Evolutionary conservation across 148 eudicot genomes (phyloP), one percentile per base, ranked within the genome.

Genomic region (Camellia japonica): DNA sequence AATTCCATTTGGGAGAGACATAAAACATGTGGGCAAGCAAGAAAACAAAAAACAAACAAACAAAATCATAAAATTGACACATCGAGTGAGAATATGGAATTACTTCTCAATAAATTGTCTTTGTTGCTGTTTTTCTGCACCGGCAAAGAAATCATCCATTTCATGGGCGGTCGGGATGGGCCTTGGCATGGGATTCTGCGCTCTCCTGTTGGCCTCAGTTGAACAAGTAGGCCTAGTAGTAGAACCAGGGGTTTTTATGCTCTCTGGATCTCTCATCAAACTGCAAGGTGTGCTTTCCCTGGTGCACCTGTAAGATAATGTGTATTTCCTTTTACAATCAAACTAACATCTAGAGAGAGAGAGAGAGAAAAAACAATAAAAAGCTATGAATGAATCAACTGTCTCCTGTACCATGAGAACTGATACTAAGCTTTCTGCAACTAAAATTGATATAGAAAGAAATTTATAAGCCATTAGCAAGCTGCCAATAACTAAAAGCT

Each of bases 281-380:
- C 85, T 88, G 87, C 87, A 85, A 3, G 93, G 93, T 73, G 93
- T 90, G 87, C 86, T 90, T 69, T 90, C 93, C 82, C 93, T 82
- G 14, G 89, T 85, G 70, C 86, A 80, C 87, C 93, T 90, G 83
- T 59, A 71, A 80, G 56, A 73, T 12, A 49, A 78, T 41, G 51
- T 30, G 15, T 8, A 83, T 23, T 70, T 52, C 62, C 41, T 51
- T 60, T 5, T n/a, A 61, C 30, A 11, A 79, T n/a, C 23, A 51
- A 68, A 3, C 38, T 41, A 68, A 18, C 5, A 14, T 42, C 1
- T 0, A 75, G 7, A n/a, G 7, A 68, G 8, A 52, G 54, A 69
- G 54, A 67, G 73, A 69, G 54, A 69, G 0, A 6, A 9, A 69
- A 10, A 16, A 69, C 18, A 69, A 67, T 14, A 42, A 67, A 4